These are phyloP conservation scores for Fragaria nilgerrensis DNA, from an alignment of 306 rosid species.

Conservation along the genomic window DNA sequence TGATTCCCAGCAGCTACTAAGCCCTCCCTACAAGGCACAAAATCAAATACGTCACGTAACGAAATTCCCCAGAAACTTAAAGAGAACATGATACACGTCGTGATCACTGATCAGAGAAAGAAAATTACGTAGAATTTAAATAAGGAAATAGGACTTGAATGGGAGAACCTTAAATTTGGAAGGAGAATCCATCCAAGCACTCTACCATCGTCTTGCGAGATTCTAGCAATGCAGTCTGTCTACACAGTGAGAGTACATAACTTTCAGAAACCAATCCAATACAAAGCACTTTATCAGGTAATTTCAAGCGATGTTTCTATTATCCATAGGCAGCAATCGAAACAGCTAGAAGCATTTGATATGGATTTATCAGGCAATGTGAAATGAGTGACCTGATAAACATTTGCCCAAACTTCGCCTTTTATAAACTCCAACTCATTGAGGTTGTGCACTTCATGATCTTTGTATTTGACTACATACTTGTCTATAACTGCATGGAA, in stretches of 20 bases:
- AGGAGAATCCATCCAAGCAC: slow-evolving; percentile 89
- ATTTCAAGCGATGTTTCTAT: neutral
- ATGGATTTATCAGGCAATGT: slow-evolving; percentile 7
- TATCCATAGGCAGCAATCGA: neutral
- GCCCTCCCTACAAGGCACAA: slow-evolving; percentile 43
- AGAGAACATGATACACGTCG: slow-evolving; percentile 3
- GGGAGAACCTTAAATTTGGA: slow-evolving; percentile 60
- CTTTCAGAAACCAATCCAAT: slow-evolving; percentile 16
- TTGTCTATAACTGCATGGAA: slow-evolving; percentile 52
- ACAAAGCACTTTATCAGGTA: neutral
- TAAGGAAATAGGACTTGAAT: slow-evolving; percentile 5
- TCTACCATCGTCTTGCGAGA: slow-evolving; percentile 62
- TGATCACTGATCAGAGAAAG: slow-evolving; percentile 2
- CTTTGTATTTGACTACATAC: slow-evolving; percentile 60
- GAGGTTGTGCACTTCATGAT: slow-evolving; percentile 65
- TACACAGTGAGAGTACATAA: slow-evolving; percentile 33
- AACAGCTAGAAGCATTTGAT: neutral
- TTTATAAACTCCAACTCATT: slow-evolving; percentile 83
- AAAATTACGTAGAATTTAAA: neutral
- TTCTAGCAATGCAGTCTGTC: slow-evolving; percentile 88
- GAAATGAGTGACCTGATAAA: slow-evolving; percentile 46
- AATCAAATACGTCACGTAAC: slow-evolving; percentile 5
- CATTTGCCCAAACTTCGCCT: slow-evolving; percentile 94
- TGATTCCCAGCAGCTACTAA: slow-evolving; percentile 42
- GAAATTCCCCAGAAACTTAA: slow-evolving; percentile 14